phyloP scores from a whole-genome alignment of 2,329 filamentous ascomycete species.

The Calonectria pseudoturangicola region DNA sequence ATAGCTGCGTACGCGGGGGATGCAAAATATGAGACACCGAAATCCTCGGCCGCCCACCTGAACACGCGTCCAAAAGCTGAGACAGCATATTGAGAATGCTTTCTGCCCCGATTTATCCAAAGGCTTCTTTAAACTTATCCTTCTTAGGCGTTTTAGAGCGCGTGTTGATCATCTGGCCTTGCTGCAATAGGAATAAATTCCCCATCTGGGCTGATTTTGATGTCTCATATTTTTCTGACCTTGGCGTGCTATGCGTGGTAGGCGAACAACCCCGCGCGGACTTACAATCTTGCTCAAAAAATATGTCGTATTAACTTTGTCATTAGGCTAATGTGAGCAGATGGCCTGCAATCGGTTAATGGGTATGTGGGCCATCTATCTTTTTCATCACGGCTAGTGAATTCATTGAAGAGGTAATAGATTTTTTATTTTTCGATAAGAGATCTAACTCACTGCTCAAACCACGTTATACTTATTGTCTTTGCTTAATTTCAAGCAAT shows the following conservation, averaged over 20 bases:
- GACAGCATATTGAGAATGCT: too few relatives aligned
- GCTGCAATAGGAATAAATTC: too few relatives aligned
- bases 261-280: conserved; percentile 6
- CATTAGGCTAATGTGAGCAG: background rate
- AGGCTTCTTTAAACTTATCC: too few relatives aligned
- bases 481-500: background rate
- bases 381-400: background rate
- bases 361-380: background rate
- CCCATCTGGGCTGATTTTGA: too few relatives aligned
- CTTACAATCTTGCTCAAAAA: background rate
- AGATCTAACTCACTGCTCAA: background rate
- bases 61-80: conserved; percentile 51
- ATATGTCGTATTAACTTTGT: background rate
- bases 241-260: background rate
- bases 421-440: background rate
- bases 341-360: background rate
- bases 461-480: background rate
- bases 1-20: background rate
- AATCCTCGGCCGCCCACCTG: background rate
- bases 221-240: too few relatives aligned
- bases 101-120: too few relatives aligned
- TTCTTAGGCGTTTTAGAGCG: too few relatives aligned
- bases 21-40: too few relatives aligned
- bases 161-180: too few relatives aligned
- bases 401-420: background rate